Conservation (phyloP, 768 basidiomycete genomes). For the Hortiboletus flavorubellus region DNA sequence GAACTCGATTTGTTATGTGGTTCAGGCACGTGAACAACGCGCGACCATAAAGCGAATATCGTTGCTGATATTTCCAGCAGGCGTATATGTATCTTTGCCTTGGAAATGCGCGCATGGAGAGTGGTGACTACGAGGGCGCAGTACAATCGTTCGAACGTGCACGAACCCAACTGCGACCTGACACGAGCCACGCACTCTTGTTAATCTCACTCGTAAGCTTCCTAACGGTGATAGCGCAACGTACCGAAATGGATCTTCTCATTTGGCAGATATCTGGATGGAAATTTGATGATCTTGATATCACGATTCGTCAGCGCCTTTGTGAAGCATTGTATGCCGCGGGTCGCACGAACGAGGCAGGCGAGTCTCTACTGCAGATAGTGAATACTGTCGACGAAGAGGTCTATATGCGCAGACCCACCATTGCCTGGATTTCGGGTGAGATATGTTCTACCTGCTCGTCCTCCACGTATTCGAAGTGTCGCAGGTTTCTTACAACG, state of each 20-base stretch:
- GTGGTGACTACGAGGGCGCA: too few species aligned
- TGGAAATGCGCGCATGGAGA: too few species aligned
- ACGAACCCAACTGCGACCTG: too few species aligned
- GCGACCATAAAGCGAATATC: background rate
- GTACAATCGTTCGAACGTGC: too few species aligned
- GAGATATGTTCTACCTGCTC: background rate
- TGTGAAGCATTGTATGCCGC: background rate
- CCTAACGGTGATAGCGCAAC: background rate
- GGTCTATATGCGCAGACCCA: background rate
- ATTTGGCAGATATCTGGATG: constrained; percentile 1
- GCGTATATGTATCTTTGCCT: too few species aligned
- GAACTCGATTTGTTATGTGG: background rate
- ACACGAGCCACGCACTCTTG: too few species aligned
- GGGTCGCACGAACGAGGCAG: background rate
- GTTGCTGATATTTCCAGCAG: background rate
- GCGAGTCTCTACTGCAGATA: background rate
- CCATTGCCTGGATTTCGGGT: background rate
- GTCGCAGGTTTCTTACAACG: background rate
- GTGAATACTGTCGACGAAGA: background rate
- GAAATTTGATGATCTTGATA: constrained; percentile 1
- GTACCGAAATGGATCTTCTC: background rate
- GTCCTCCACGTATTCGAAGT: background rate
- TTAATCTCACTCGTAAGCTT: too few species aligned
- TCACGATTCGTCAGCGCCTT: background rate
- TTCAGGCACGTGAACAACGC: background rate